Percentiles rank a stretch among this genome's conserved stretches.
phyloP scores from a whole-genome alignment of 441 rosid species.

The Geranium incanum region DNA sequence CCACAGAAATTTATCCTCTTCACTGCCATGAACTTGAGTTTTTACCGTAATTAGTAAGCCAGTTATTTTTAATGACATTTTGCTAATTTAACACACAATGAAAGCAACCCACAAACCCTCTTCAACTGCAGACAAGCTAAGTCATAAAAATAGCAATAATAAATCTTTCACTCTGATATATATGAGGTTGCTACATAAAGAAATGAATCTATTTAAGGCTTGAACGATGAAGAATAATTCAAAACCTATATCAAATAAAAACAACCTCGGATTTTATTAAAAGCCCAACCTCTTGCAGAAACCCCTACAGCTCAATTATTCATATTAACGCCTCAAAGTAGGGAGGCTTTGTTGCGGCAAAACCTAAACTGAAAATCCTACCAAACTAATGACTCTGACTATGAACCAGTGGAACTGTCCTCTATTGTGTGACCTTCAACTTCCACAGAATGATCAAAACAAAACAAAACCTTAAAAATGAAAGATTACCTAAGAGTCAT shows the following conservation, averaged over 20 bases:
- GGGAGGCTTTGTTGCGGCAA: not conserved
- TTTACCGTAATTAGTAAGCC: conserved; percentile 25
- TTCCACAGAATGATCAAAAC: not conserved
- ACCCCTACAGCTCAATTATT: not conserved
- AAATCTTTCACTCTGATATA: not conserved
- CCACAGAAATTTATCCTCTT: conserved; percentile 32
- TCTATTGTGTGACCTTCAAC: not conserved
- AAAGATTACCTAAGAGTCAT: conserved; percentile 27
- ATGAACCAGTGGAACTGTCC: conserved; percentile 10
- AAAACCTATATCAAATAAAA: not conserved
- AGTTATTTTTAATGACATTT: conserved; percentile 24
- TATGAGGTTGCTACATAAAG: not conserved
- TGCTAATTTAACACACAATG: conserved; percentile 21
- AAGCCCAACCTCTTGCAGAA: not conserved
- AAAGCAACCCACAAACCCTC: conserved; percentile 15
- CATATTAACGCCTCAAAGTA: not conserved
- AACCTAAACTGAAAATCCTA: conserved; percentile 7
- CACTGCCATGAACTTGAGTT: conserved; percentile 12
- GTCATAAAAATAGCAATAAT: not conserved
- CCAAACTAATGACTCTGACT: not conserved
- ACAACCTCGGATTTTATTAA: not conserved
- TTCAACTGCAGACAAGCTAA: conserved; percentile 13
- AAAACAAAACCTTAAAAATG: conserved; percentile 22
- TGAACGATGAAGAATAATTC: not conserved
- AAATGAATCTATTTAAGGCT: not conserved